A percentile compares a stretch with the other conserved stretches of the same genome.
Conservation (phyloP, 2,329 filamentous ascomycete species). For the Coniella vitis region DNA sequence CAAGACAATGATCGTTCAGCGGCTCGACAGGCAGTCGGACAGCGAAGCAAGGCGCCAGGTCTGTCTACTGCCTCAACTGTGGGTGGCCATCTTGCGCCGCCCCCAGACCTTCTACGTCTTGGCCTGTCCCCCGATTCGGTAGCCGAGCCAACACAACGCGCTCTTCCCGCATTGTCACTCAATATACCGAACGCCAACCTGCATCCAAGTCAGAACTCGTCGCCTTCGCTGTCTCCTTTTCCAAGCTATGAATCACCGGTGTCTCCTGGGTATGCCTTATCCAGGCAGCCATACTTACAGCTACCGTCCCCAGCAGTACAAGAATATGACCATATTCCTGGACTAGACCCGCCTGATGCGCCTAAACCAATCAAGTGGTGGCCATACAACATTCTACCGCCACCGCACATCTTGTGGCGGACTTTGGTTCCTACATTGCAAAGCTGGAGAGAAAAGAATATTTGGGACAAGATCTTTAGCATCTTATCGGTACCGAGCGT, state of each 20-base stretch:
- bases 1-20: background rate
- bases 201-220: constrained; percentile 38
- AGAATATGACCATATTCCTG: constrained; percentile 28
- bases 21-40: constrained; percentile 23
- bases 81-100: constrained; percentile 28
- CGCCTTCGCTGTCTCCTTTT: constrained; percentile 54
- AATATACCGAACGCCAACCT: constrained; percentile 40
- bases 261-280: constrained; percentile 10
- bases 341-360: constrained; percentile 30
- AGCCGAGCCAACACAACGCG: constrained; percentile 12
- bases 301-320: constrained; percentile 38
- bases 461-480: constrained; percentile 79
- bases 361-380: constrained; percentile 62
- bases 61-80: constrained; percentile 20
- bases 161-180: constrained; percentile 24
- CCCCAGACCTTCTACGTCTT: constrained; percentile 13
- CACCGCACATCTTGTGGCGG: constrained; percentile 61
- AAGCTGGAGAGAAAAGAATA: constrained; percentile 72
- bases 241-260: constrained; percentile 57
- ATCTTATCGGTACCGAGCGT: constrained; percentile 83
- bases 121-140: constrained; percentile 17
- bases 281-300: constrained; percentile 42
- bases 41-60: constrained; percentile 18
- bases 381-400: constrained; percentile 68
- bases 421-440: constrained; percentile 84